Evolutionary conservation across 2,329 filamentous ascomycete species (phyloP).

Genomic region (Shiraia sp.): DNA sequence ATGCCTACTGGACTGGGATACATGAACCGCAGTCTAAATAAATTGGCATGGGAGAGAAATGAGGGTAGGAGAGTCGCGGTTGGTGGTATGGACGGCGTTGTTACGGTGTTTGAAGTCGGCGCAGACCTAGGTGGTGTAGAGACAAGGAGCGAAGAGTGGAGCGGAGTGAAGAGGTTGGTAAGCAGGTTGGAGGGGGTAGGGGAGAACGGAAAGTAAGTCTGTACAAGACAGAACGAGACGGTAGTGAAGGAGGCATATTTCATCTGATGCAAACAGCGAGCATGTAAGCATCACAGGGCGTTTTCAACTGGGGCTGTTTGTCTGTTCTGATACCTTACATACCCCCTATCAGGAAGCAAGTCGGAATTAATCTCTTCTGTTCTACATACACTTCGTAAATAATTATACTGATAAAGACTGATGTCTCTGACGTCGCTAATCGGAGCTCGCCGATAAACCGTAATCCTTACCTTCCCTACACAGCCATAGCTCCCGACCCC

Average conservation of each 20-base stretch:
- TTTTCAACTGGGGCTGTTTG: too few relatives aligned
- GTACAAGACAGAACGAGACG: too few relatives aligned
- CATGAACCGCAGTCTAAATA: slow-evolving; percentile 86
- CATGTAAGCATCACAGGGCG: too few relatives aligned
- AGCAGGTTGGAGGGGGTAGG: slow-evolving; percentile 65
- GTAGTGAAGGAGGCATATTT: too few relatives aligned
- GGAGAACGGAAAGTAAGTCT: slow-evolving; percentile 32
- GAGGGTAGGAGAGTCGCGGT: slow-evolving; percentile 87
- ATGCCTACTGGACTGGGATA: slow-evolving; percentile 57
- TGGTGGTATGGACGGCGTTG: slow-evolving; percentile 86
- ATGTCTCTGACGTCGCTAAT: too few relatives aligned
- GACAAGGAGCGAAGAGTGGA: slow-evolving; percentile 87
- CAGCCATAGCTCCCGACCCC: slow-evolving; percentile 14
- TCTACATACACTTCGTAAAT: too few relatives aligned
- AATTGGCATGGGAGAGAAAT: slow-evolving; percentile 87
- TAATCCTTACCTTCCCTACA: slow-evolving; percentile 16
- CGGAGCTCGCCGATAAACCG: slow-evolving; percentile 17
- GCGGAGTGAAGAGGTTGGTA: slow-evolving; percentile 86
- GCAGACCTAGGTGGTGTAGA: slow-evolving; percentile 82
- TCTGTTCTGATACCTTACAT: too few relatives aligned
- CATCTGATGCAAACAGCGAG: too few relatives aligned
- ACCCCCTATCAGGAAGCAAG: too few relatives aligned
- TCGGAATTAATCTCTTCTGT: too few relatives aligned
- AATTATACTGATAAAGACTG: too few relatives aligned
- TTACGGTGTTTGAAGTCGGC: slow-evolving; percentile 93